Percentiles rank a stretch among this genome's conserved stretches.
Conservation (phyloP, 805 yeast species). For the Monosporozyma servazzii region DNA sequence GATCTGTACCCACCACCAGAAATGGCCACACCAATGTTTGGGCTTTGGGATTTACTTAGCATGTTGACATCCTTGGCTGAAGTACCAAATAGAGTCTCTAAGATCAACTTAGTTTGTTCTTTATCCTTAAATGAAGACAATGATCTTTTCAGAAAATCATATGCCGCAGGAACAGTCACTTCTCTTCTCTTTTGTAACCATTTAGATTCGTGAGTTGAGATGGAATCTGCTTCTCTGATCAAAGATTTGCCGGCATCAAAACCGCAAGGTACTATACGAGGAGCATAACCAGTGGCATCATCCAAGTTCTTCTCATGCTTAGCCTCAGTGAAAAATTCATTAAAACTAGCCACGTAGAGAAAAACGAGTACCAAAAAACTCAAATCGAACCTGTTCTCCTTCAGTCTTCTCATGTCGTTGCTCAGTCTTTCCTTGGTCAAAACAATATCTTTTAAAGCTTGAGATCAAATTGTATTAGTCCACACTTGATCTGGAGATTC, state of each 20-base stretch:
- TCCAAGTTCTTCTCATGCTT: not conserved
- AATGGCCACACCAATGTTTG: slow-evolving; percentile 50
- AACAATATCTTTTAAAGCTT: not conserved
- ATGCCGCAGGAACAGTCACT: slow-evolving; percentile 37
- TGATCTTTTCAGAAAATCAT: slow-evolving; percentile 38
- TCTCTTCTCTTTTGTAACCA: slow-evolving; percentile 44
- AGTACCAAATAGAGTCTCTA: slow-evolving; percentile 8
- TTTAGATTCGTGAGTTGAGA: slow-evolving; percentile 37
- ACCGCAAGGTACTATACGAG: slow-evolving; percentile 2
- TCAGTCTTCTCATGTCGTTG: not conserved
- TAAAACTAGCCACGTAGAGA: not conserved
- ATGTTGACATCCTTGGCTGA: not conserved
- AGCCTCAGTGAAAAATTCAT: not conserved
- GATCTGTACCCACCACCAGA: slow-evolving; percentile 92
- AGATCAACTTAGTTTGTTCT: not conserved
- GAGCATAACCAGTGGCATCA: slow-evolving; percentile 5
- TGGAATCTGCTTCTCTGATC: slow-evolving; percentile 9
- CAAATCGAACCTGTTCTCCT: not conserved
- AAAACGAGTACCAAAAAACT: not conserved
- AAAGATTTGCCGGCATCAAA: not conserved
- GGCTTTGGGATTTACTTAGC: slow-evolving; percentile 16
- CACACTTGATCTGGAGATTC: not conserved
- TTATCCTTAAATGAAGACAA: slow-evolving; percentile 8
- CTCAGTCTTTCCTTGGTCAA: not conserved
- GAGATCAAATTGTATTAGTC: not conserved